Percentiles rank a stretch among this genome's conserved stretches.
Conservation (phyloP, 2,329 filamentous ascomycete genomes). For the Cercospora sp. region DNA sequence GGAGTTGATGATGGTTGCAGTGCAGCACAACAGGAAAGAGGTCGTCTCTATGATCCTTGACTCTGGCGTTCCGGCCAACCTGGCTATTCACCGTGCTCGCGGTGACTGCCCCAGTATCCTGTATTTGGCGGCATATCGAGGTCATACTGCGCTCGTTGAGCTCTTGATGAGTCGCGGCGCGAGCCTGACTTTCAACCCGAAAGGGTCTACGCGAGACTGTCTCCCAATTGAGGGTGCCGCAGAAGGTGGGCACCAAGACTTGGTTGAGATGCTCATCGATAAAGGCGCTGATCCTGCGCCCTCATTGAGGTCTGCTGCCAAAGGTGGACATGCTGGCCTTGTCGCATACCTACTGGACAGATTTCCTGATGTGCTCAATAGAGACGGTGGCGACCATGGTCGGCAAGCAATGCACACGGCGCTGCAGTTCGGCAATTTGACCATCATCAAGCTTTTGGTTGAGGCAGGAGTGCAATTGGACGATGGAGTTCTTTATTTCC, state of each 20-base stretch:
- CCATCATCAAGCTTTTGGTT: neutral
- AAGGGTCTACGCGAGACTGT: too few species aligned
- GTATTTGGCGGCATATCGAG: neutral
- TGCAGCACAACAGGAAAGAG: neutral
- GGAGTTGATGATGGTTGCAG: slow-evolving; percentile 8
- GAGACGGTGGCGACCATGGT: neutral
- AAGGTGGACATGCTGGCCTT: neutral
- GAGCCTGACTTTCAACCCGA: neutral
- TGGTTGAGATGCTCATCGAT: slow-evolving; percentile 3
- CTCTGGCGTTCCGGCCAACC: neutral
- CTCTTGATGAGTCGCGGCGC: slow-evolving; percentile 7
- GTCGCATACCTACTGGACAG: neutral
- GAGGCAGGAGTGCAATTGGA: neutral
- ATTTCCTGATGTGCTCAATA: neutral
- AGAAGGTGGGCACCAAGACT: neutral
- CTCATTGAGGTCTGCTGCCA: neutral
- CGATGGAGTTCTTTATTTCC: neutral
- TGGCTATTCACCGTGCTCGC: neutral
- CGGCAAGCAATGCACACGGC: neutral
- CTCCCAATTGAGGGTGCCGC: slow-evolving; percentile 7
- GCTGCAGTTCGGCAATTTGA: neutral
- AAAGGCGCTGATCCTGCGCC: neutral
- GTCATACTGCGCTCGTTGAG: neutral
- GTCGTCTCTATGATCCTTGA: neutral
- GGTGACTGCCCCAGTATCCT: neutral